Conservation (phyloP, 192 early-diverging fungal genomes). For the Anaeromyces robustus region DNA sequence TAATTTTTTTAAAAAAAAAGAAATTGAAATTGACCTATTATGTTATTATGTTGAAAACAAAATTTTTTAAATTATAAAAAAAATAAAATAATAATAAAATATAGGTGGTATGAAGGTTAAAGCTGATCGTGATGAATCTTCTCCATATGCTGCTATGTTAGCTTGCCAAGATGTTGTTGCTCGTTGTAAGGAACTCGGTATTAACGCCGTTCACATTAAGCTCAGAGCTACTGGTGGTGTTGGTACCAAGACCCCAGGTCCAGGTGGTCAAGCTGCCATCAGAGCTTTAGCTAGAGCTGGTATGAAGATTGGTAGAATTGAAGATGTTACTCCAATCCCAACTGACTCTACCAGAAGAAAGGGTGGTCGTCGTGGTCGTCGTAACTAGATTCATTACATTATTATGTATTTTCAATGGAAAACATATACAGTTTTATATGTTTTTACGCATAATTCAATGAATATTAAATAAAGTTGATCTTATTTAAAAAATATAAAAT, state of each 20-base stretch:
- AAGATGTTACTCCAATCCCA: constrained; percentile 96
- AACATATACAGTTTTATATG: background rate
- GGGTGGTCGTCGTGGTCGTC: constrained; percentile 99
- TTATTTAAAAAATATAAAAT: background rate
- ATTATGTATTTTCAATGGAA: background rate
- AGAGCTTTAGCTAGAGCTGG: constrained; percentile 97
- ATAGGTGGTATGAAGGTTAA: constrained; percentile 99
- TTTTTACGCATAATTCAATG: background rate
- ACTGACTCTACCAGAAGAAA: constrained; percentile 96
- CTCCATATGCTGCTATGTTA: constrained; percentile 99
- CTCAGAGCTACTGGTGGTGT: constrained; percentile 98
- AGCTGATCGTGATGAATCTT: constrained; percentile 99
- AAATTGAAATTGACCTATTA: background rate
- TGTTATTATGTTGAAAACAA: background rate
- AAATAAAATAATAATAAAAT: background rate
- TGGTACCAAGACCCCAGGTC: constrained; percentile 93
- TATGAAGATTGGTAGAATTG: constrained; percentile 98
- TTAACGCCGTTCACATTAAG: constrained; percentile 99
- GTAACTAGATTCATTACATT: constrained; percentile 16
- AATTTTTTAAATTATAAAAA: background rate
- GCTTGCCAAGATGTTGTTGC: constrained; percentile 96
- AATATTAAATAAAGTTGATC: background rate
- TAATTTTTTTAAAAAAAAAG: background rate
- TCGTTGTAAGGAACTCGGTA: constrained; percentile 98
- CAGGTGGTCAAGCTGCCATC: constrained; percentile 94